Evolutionary conservation across 805 yeast genomes (phyloP).

Genomic region (Lachancea cidri): DNA sequence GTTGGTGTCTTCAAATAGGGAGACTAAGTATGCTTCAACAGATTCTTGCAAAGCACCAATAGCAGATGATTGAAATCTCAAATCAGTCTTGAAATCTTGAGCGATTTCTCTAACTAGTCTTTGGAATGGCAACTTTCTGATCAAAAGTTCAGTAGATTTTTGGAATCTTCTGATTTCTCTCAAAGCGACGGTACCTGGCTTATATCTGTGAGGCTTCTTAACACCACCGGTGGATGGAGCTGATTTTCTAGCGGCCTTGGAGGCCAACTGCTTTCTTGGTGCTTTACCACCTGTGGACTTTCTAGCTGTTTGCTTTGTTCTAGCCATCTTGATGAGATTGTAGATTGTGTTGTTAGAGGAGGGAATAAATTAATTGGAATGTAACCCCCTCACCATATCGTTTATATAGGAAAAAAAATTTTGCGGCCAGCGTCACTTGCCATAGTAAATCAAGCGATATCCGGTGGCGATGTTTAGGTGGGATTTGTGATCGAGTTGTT

Average conservation of each 20-base stretch:
- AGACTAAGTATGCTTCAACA: constrained; percentile 95
- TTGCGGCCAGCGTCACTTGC: constrained; percentile 1
- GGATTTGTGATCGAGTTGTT: background rate
- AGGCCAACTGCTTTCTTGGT: constrained; percentile 89
- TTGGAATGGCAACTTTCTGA: constrained; percentile 96
- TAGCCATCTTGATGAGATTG: constrained; percentile 56
- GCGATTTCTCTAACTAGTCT: constrained; percentile 95
- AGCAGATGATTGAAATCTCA: constrained; percentile 96
- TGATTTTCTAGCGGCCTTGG: constrained; percentile 89
- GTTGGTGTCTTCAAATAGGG: constrained; percentile 95
- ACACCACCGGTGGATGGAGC: constrained; percentile 93
- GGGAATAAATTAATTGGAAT: background rate
- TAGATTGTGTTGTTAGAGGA: background rate
- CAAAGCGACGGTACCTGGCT: constrained; percentile 95
- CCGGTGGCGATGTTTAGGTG: background rate
- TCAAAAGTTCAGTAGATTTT: constrained; percentile 89
- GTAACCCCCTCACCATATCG: background rate
- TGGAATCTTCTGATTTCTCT: constrained; percentile 98
- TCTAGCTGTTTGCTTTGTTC: constrained; percentile 94
- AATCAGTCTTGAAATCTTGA: constrained; percentile 86
- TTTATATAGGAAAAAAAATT: background rate
- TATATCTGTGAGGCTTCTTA: constrained; percentile 92
- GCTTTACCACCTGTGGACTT: constrained; percentile 95
- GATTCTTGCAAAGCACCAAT: constrained; percentile 98
- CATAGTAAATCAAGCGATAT: background rate